These are phyloP conservation scores for Metarhizium guizhouense DNA, from an alignment of 2,329 filamentous ascomycete species.

Conservation along the genomic window DNA sequence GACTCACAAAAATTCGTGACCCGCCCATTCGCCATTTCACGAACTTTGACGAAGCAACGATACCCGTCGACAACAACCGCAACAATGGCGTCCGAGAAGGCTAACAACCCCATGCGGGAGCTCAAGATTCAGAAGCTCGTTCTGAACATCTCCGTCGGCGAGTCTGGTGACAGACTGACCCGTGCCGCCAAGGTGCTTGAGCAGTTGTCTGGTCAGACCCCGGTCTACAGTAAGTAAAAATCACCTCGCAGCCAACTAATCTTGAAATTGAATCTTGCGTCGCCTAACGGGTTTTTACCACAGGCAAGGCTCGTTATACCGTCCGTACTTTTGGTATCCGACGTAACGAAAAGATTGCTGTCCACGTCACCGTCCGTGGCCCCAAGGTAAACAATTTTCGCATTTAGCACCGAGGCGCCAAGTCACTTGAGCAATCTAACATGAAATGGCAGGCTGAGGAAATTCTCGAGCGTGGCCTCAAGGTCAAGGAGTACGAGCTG, in stretches of 20 bases:
- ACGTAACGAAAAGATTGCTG: conserved; percentile 99
- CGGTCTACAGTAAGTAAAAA: conserved; percentile 79
- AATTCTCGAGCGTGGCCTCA: conserved; percentile 99
- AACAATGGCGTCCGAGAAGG: conserved; percentile 64
- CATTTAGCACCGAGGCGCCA: not conserved
- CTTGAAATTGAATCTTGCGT: conserved; percentile 3
- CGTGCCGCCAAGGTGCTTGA: conserved; percentile 99
- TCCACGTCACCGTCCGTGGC: conserved; percentile 98
- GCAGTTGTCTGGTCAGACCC: conserved; percentile 98
- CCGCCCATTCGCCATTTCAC: conserved; percentile 16
- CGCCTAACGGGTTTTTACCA: conserved; percentile 9
- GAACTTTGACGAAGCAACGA: conserved; percentile 26
- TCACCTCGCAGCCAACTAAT: not conserved
- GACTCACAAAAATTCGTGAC: conserved; percentile 26
- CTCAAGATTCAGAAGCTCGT: conserved; percentile 99
- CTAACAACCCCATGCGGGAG: conserved; percentile 98
- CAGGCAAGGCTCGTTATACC: conserved; percentile 99
- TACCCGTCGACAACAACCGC: conserved; percentile 25
- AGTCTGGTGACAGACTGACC: conserved; percentile 99
- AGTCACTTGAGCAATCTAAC: conserved; percentile 15
- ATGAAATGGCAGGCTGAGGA: conserved; percentile 68
- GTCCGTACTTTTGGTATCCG: conserved; percentile 99
- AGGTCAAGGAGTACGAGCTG: conserved; percentile 99
- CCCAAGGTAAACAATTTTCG: conserved; percentile 48
- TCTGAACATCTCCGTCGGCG: conserved; percentile 98